Conservation (phyloP, 345 rosid species). For the Arabidopsis suecica region DNA sequence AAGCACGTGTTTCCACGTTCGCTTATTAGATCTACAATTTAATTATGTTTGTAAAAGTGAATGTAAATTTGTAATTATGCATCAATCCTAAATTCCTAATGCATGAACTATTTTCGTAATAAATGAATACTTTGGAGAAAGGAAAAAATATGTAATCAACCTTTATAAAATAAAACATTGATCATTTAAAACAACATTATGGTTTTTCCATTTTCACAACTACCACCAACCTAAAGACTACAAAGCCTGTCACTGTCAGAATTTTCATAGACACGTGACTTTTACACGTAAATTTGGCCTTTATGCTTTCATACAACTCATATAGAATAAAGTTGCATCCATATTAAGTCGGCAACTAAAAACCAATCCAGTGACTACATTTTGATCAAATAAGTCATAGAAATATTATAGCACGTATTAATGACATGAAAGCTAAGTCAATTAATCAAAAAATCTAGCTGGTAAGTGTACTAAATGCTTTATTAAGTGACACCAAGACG, state of each 20-base stretch:
- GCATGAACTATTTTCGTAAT: not conserved
- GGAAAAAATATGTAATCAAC: not conserved
- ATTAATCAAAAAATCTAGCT: not conserved
- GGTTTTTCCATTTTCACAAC: constrained; percentile 35
- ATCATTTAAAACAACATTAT: constrained; percentile 12
- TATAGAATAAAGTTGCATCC: constrained; percentile 12
- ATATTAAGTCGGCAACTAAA: not conserved
- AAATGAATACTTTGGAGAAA: not conserved
- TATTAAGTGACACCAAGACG: not conserved
- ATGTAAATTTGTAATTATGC: not conserved
- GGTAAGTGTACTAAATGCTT: constrained; percentile 22
- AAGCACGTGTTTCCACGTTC: constrained; percentile 39
- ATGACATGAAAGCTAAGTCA: constrained; percentile 31
- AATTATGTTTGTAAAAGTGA: not conserved
- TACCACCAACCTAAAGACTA: constrained; percentile 39
- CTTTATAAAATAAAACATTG: not conserved
- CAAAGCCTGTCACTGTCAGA: constrained; percentile 31
- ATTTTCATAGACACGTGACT: constrained; percentile 37
- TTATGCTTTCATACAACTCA: constrained; percentile 32
- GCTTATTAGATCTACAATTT: constrained; percentile 1
- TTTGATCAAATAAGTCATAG: not conserved
- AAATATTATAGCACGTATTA: constrained; percentile 11
- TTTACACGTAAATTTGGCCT: constrained; percentile 13
- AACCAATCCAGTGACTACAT: constrained; percentile 1
- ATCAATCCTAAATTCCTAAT: not conserved